Evolutionary conservation across 306 rosid genomes (phyloP).

Genomic region (Medicago arabica): DNA sequence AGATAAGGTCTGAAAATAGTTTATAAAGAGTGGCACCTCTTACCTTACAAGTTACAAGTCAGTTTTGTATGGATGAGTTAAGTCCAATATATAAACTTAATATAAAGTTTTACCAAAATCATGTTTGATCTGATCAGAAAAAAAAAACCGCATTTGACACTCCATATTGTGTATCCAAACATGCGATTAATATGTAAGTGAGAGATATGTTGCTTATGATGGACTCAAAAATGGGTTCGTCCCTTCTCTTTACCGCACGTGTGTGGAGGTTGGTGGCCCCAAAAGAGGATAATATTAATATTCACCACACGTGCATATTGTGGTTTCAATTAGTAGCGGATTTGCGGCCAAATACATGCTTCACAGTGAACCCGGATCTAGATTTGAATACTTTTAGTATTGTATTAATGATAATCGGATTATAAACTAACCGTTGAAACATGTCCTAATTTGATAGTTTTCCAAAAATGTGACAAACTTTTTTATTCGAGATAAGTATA

Average conservation of each 20-base stretch:
- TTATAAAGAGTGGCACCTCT: neutral
- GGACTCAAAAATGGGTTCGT: neutral
- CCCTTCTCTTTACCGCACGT: neutral
- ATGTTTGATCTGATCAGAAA: neutral
- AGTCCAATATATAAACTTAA: neutral
- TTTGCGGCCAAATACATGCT: neutral
- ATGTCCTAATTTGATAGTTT: constrained; percentile 30
- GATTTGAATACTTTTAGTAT: neutral
- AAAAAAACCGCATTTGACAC: neutral
- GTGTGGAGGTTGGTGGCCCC: neutral
- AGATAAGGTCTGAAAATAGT: neutral
- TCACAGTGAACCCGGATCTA: constrained; percentile 12
- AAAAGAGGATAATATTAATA: constrained; percentile 16
- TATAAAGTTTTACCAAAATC: neutral
- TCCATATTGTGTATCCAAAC: constrained; percentile 6
- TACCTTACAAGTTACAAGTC: neutral
- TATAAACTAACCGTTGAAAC: neutral
- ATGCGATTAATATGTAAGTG: neutral
- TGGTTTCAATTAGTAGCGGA: constrained; percentile 5
- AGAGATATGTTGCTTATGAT: neutral
- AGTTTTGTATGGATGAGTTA: neutral
- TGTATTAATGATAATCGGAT: constrained; percentile 16
- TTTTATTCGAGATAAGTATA: constrained; percentile 15
- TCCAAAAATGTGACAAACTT: constrained; percentile 5
- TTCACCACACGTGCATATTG: constrained; percentile 19